Percentiles rank a stretch among this genome's conserved stretches.
Evolutionary conservation across 345 rosid species (phyloP).

Genomic region (Iberis pinnata): DNA sequence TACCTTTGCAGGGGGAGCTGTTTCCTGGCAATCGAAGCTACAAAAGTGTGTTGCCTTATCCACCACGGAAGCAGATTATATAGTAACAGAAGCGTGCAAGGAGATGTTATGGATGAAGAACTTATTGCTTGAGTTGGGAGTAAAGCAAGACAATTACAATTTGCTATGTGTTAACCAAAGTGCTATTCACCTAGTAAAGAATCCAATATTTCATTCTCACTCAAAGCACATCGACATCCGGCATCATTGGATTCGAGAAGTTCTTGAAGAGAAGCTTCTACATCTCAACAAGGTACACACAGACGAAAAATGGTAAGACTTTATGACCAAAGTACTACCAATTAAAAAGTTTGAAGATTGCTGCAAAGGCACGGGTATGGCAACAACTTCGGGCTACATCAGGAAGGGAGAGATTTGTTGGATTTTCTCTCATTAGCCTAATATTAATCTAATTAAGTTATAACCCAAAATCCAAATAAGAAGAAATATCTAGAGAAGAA

Average conservation of each 20-base stretch:
- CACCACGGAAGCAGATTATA: neutral
- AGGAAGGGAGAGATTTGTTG: neutral
- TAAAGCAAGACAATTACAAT: neutral
- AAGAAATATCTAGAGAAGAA: too few species aligned
- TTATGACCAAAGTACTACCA: neutral
- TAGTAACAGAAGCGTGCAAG: neutral
- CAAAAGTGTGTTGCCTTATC: neutral
- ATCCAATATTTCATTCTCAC: neutral
- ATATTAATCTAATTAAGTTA: too few species aligned
- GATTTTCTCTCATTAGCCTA: neutral
- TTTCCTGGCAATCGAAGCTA: neutral
- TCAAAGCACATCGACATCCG: neutral
- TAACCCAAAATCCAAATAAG: too few species aligned
- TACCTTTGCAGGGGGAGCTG: neutral
- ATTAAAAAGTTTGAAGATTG: neutral
- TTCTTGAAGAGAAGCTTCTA: neutral
- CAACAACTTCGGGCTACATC: too few species aligned
- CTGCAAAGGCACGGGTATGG: neutral
- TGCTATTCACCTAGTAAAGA: neutral
- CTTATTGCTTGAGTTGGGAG: neutral
- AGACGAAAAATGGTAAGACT: neutral
- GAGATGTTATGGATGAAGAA: constrained; percentile 2
- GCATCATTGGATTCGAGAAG: neutral
- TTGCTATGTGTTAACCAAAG: neutral
- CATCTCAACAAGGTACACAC: neutral